These are phyloP conservation scores for Oxytropis ochrocephala DNA, from an alignment of 306 rosid species.

Conservation along the genomic window DNA sequence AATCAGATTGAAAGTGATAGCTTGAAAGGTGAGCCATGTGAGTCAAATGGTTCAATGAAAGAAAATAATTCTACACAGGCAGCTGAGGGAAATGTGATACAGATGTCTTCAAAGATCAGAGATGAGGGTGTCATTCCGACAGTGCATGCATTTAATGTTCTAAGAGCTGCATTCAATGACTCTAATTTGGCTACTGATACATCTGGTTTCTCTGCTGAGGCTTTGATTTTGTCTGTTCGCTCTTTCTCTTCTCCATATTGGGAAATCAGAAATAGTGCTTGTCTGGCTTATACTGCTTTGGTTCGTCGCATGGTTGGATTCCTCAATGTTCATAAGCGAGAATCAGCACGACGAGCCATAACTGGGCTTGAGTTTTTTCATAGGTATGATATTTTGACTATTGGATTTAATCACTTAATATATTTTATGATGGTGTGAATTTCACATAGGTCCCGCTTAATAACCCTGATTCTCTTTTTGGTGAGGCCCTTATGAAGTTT, in stretches of 20 bases:
- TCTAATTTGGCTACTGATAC: slow-evolving; percentile 87
- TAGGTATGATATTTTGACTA: slow-evolving; percentile 48
- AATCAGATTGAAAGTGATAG: slow-evolving; percentile 38
- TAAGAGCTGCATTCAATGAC: slow-evolving; percentile 91
- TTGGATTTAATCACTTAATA: background rate
- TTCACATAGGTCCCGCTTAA: too few relatives aligned
- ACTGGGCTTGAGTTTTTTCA: slow-evolving; percentile 93
- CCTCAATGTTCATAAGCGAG: slow-evolving; percentile 89
- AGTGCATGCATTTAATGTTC: slow-evolving; percentile 87
- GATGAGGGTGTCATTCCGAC: slow-evolving; percentile 98
- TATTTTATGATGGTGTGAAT: too few relatives aligned
- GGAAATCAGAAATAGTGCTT: slow-evolving; percentile 97
- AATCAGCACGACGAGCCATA: slow-evolving; percentile 78
- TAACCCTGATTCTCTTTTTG: too few relatives aligned
- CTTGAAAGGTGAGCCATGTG: slow-evolving; percentile 29
- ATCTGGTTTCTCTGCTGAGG: slow-evolving; percentile 95
- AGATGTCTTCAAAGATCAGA: slow-evolving; percentile 62
- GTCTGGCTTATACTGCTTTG: slow-evolving; percentile 90
- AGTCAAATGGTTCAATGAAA: slow-evolving; percentile 29
- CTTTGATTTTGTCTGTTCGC: slow-evolving; percentile 62
- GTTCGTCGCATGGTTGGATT: slow-evolving; percentile 93
- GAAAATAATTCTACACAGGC: slow-evolving; percentile 21
- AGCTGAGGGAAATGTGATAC: slow-evolving; percentile 35
- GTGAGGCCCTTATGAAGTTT: too few relatives aligned
- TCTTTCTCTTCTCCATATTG: slow-evolving; percentile 93